Percentiles rank a stretch among this genome's conserved stretches.
Evolutionary conservation across 768 basidiomycete genomes (phyloP).

Genomic region (Xerocomus brunneocitrinus): DNA sequence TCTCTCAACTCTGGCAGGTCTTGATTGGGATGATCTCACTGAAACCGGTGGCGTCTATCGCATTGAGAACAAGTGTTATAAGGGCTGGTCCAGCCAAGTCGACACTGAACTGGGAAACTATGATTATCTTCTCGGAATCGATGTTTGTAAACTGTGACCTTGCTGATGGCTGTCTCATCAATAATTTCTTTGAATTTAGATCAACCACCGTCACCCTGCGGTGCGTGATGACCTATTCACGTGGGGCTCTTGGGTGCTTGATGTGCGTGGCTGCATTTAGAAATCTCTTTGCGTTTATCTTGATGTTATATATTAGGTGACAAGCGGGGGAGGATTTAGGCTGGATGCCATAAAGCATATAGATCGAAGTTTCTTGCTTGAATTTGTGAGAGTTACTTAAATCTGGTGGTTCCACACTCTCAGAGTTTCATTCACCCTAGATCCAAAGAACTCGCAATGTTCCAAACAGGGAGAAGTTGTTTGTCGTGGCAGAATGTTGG

Average conservation of each 20-base stretch:
- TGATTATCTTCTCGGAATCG: slow-evolving; percentile 73
- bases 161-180: background rate
- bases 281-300: background rate
- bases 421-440: slow-evolving; percentile 29
- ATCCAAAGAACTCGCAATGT: slow-evolving; percentile 47
- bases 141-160: slow-evolving; percentile 41
- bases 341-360: slow-evolving; percentile 92
- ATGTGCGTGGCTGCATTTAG: slow-evolving; percentile 30
- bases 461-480: slow-evolving; percentile 47
- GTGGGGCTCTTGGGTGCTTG: slow-evolving; percentile 80
- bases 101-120: slow-evolving; percentile 86
- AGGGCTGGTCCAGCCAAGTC: slow-evolving; percentile 80
- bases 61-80: slow-evolving; percentile 59
- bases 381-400: slow-evolving; percentile 50
- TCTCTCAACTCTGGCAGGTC: slow-evolving; percentile 39
- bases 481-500: slow-evolving; percentile 82
- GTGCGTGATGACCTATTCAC: slow-evolving; percentile 67
- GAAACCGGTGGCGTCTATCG: slow-evolving; percentile 64
- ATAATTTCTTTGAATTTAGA: slow-evolving; percentile 37
- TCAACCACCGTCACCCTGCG: slow-evolving; percentile 79
- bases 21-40: slow-evolving; percentile 79
- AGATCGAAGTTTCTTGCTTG: slow-evolving; percentile 61
- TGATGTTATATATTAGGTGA: slow-evolving; percentile 43
- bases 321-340: slow-evolving; percentile 69
- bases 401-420: background rate